Conservation (phyloP, 345 rosid species). For the Syzygium grande region DNA sequence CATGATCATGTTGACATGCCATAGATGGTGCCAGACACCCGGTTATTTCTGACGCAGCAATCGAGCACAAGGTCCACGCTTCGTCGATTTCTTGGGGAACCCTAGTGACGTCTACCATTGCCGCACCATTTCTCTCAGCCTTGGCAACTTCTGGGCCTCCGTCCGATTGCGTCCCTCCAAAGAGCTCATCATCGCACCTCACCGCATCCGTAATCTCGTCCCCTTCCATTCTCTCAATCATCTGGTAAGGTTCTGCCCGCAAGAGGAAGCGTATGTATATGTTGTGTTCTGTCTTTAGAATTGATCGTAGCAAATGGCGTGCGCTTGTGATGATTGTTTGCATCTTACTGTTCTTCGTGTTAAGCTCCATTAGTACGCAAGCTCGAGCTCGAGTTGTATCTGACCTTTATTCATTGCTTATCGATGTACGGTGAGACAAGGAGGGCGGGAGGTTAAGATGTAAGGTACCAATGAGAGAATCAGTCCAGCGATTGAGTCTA, state of each 20-base stretch:
- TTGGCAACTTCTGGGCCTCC: conserved; percentile 63
- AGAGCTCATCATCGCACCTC: conserved; percentile 50
- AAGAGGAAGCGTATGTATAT: no score
- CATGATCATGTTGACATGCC: no score
- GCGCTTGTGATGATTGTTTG: no score
- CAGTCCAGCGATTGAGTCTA: background rate
- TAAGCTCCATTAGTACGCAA: no score
- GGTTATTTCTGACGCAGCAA: no score
- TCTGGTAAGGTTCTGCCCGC: conserved; percentile 7
- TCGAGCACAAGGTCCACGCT: no score
- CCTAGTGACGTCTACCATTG: no score
- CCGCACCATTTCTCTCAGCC: conserved; percentile 44
- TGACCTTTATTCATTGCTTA: background rate
- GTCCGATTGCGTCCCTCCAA: conserved; percentile 1
- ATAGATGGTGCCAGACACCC: no score
- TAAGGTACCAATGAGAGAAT: background rate
- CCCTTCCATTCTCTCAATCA: conserved; percentile 55
- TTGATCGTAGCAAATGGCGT: no score
- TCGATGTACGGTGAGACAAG: background rate
- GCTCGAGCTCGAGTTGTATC: background rate
- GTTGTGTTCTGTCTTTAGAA: no score
- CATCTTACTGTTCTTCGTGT: no score
- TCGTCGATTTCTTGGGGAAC: no score
- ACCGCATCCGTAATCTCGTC: conserved; percentile 60
- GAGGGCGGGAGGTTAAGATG: background rate